Evolutionary conservation across 2,329 filamentous ascomycete species (phyloP), one percentile per base, ranked within the genome.

Genomic region (Geosmithia putterillii): DNA sequence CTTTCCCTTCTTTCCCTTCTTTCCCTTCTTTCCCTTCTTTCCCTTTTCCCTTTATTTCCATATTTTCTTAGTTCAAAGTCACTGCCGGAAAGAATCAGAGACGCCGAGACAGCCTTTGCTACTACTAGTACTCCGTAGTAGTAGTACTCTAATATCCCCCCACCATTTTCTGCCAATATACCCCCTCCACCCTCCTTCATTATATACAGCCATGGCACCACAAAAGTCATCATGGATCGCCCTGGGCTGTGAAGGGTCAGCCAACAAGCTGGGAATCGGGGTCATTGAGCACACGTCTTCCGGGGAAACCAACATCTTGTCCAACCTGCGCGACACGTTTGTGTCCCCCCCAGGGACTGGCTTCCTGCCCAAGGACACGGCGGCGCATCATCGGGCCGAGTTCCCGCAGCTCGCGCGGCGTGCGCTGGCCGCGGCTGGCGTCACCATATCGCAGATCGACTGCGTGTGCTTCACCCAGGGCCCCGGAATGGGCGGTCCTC

Each of bases 401-500:
- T 86, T 96, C 49, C 83, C 87, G 15, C 68, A 73, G 20, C 70
- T 96, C n/a, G 83, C 92, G 17, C 86, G 82, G 52, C 75, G 78
- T 48, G 86, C 90, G 4, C 76, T 98, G 48, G 69, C 71, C 45
- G 79, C 83, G 51, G 86, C 90, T 0, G 66, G 67, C 40, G 46
- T 61, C 18, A 58, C 86, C 1, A 63, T 80, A 14, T 56, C 66
- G 12, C 82, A 94, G 57, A 74, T 98, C 39, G 81, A 90, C 62
- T 95, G 88, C 63, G 83, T 98, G 53, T 95, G 89, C 73, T 98
- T 90, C 67, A 98, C 92, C 2, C 83, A 85, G 57, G 92, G 92
- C 0, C 92, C 92, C 0, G 92, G 92, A 0, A 98, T 98, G 92
- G 92, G 92, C 46, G 90, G 87, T 35, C 92, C 92, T 7, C 71